phyloP scores from a whole-genome alignment of 2,329 filamentous ascomycete species.

The Fusarium pseudoanthophilum region DNA sequence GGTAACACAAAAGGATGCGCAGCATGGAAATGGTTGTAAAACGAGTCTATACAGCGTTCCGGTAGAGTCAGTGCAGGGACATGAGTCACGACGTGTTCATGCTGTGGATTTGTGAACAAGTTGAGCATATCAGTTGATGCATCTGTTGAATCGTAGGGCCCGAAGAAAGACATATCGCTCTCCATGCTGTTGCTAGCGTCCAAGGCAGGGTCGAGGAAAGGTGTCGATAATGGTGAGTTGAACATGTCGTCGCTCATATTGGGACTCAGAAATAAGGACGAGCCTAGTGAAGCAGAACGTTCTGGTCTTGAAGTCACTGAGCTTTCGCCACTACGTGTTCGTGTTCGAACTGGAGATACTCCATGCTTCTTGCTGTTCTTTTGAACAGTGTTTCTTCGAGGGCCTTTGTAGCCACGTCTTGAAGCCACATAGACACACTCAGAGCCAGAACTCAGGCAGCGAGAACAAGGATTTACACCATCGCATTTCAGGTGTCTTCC shows the following conservation, averaged over 20 bases:
- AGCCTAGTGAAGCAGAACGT: constrained; percentile 28
- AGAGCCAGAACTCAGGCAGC: constrained; percentile 68
- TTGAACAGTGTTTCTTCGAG: constrained; percentile 51
- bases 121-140: constrained; percentile 37
- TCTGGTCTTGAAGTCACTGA: constrained; percentile 55
- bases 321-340: constrained; percentile 42
- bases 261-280: constrained; percentile 25
- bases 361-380: constrained; percentile 64
- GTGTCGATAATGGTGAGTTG: constrained; percentile 36
- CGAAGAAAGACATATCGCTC: constrained; percentile 24
- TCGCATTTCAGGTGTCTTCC: constrained; percentile 81
- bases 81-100: constrained; percentile 28
- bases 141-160: constrained; percentile 34
- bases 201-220: constrained; percentile 16
- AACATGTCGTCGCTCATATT: constrained; percentile 22
- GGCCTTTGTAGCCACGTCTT: constrained; percentile 78
- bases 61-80: constrained; percentile 51
- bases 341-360: constrained; percentile 50
- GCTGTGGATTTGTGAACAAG: constrained; percentile 30
- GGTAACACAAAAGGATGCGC: constrained; percentile 69
- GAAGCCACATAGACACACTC: constrained; percentile 80
- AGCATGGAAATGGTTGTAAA: constrained; percentile 67
- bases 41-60: constrained; percentile 67
- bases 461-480: constrained; percentile 74
- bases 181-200: constrained; percentile 8